Evolutionary conservation across 2,329 filamentous ascomycete species (phyloP), one percentile per base, ranked within the genome.

Genomic region (Colletotrichum chlorophyti): DNA sequence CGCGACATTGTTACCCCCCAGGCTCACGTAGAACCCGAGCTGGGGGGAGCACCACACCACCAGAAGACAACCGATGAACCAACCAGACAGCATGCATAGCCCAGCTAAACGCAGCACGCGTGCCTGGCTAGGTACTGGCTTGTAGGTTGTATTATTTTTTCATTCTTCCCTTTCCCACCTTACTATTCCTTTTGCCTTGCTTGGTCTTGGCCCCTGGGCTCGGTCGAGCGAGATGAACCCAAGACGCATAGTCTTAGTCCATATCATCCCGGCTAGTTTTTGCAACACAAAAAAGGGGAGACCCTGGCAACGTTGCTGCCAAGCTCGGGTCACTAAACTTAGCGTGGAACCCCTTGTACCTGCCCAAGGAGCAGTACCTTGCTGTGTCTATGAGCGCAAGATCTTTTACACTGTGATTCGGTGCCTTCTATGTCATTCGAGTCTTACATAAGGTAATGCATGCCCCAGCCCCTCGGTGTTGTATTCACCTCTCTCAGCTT

Each of bases 151-250:
- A 37, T 53, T 38, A 14, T 17, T 14, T n/a, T 11, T 11, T 34
- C 17, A 9, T 17, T 17, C 24, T 5, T 15, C 42, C 19, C 6
- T 21, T 41, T 35, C 32, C 46, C 19, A 26, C 23, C 26, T 35
- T 27, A 35, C 35, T 27, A 27, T 10, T 50, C 12, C 29, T 26
- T 14, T 40, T 37, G 34, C 34, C 21, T 19, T 19, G 35, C 49
- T 35, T 47, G 31, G 49, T 46, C 41, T 29, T 46, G 49, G 41
- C 54, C 54, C 54, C 54, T 58, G 49, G 31, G 6, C 11, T 53
- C 3, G 21, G 62, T 51, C 57, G 27, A 48, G 58, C 60, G 45
- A n/a, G 5, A 48, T 6, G 11, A 6, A 26, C 62, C 58, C 45
- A 4, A 55, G 21, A 29, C 54, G 63, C 49, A 63, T 12, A 15